Base-by-base conservation (phyloP, 2,329 filamentous ascomycete genomes). In the Aspergillus sp. region DNA sequence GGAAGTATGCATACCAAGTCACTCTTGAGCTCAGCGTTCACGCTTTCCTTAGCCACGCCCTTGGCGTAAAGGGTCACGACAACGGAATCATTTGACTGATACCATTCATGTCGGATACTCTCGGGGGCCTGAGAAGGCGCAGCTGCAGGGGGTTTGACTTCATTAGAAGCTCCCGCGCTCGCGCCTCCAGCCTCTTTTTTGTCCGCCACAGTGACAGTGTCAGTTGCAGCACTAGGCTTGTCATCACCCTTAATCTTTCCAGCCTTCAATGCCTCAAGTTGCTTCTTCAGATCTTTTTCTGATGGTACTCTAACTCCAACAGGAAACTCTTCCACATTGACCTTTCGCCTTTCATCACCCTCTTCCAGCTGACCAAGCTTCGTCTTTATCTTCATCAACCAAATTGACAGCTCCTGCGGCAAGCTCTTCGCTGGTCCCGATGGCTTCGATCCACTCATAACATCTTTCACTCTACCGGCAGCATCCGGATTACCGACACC, bases 71-170 rank as follows among this genome's bases (percentile, higher is more conserved):
- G 76, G 1, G 83, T 87, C 64, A 90, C 79, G 27, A 83, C 84
- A 52, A 90, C 81, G 11, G 74, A 81, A n/a, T 85, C 81, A 15
- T 75, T 75, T 46, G 81, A 86, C 67, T 90, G 86, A 65, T 88
- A 89, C 86, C 86, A 90, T 58, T 90, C 87, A 65, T 88, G 81
- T 56, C 87, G 82, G 63, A 89, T 83, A 69, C 88, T 88, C 58
- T 82, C 79, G 5, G 82, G 46, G 14, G 12, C 14, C 44, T 52
- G 49, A 17, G 37, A 27, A 40, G 57, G 15, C 14, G 47, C 47
- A n/a, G 52, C n/a, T 7, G 35, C 19, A n/a, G 52, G 35, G 43
- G 53, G 44, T 39, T 56, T 51, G 37, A 17, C 23, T 14, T 52
- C 43, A n/a, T 40, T 52, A 41, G 45, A 19, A 37, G 48, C 31